Percentiles rank a stretch among this genome's conserved stretches.
phyloP scores from a whole-genome alignment of 2,329 filamentous ascomycete species.

The Nakataea oryzae region DNA sequence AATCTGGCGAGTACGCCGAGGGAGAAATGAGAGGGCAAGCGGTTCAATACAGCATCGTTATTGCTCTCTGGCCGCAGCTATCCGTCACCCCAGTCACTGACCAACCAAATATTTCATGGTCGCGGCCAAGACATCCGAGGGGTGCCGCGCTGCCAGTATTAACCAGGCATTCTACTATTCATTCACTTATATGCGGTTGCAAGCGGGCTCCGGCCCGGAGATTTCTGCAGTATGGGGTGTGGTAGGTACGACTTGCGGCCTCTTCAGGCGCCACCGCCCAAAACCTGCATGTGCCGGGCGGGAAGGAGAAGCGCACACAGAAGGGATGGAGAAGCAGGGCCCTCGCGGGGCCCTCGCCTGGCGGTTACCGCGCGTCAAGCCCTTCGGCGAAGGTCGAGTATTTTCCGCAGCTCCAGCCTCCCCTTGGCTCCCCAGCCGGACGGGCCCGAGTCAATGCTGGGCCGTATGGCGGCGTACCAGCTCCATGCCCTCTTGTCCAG shows the following conservation, averaged over 20 bases:
- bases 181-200: too few species aligned
- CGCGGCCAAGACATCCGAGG: too few species aligned
- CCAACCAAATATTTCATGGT: too few species aligned
- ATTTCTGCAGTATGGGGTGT: not conserved
- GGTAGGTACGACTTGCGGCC: not conserved
- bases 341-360: too few species aligned
- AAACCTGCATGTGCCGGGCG: not conserved
- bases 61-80: not conserved
- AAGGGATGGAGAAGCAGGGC: too few species aligned
- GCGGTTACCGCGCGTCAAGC: not conserved
- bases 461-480: conserved; percentile 72
- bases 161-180: too few species aligned
- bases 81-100: not conserved
- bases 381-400: conserved; percentile 48
- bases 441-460: conserved; percentile 62
- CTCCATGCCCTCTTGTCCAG: conserved; percentile 68
- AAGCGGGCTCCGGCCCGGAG: not conserved
- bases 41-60: too few species aligned
- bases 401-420: conserved; percentile 51
- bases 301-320: not conserved
- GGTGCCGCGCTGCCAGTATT: not conserved
- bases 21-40: not conserved
- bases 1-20: not conserved
- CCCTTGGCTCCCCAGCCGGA: conserved; percentile 81
- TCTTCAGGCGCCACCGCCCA: not conserved